Evolutionary conservation across 2,329 filamentous ascomycete genomes (phyloP), one percentile per base, ranked within the genome.

Genomic region (Rhinocladiella mackenziei): DNA sequence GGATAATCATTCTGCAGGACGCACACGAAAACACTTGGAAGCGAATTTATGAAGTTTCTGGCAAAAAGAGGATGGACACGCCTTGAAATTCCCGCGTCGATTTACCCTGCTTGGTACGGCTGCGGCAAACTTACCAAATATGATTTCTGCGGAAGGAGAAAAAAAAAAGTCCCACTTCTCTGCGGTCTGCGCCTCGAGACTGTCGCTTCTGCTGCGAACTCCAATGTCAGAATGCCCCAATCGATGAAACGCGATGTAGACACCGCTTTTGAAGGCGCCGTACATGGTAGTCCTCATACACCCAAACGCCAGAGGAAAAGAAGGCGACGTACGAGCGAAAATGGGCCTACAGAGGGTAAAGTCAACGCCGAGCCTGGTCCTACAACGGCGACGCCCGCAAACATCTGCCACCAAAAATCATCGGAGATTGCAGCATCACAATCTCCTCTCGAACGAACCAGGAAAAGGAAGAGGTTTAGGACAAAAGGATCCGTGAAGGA

Each of bases 1-100:
- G 92, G 58, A 98, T 97, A 70, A 98, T 98, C 92, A 98, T 98
- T 45, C 70, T 84, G 72, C 32, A 19, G 56, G 22, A 17, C 9
- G 4, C 4, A 19, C 10, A 19, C 28, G n/a, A n/a, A 22, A 29
- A n/a, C 25, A 23, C 7, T 14, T 22, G 13, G 23, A 26, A 7
- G 7, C 23, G 7, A 11, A 26, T 26, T 26, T n/a, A n/a, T n/a
- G n/a, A n/a, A n/a, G n/a, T n/a, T n/a, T n/a, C n/a, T n/a, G n/a
- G n/a, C 32, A 37, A 14, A 22, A 18, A 6, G 25, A 28, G 17
- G 10, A 10, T n/a, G 19, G 33, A 19, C 30, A n/a, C n/a, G n/a
- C n/a, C n/a, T n/a, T n/a, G n/a, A n/a, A n/a, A n/a, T n/a, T n/a
- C n/a, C n/a, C n/a, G n/a, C n/a, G n/a, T n/a, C n/a, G n/a, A n/a